These are phyloP conservation scores for Paxillus ammoniavirescens DNA, from an alignment of 768 basidiomycete species.

Conservation along the genomic window DNA sequence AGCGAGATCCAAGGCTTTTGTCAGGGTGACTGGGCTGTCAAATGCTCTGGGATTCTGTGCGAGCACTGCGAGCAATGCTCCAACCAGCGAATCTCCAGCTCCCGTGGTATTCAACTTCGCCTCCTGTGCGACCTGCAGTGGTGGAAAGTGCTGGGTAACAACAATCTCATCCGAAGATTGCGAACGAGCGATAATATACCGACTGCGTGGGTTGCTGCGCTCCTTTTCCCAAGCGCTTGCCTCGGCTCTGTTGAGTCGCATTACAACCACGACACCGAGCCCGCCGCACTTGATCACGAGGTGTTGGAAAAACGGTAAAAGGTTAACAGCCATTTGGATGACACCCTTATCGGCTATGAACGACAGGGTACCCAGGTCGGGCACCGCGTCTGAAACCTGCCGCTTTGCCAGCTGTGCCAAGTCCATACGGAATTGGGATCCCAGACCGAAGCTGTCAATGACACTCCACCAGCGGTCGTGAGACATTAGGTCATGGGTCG, in stretches of 20 bases:
- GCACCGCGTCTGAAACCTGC: conserved; percentile 39
- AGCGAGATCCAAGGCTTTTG: conserved; percentile 47
- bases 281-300: conserved; percentile 85
- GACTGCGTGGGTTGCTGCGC: conserved; percentile 43
- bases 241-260: conserved; percentile 47
- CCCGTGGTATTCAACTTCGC: conserved; percentile 76
- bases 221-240: conserved; percentile 50
- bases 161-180: conserved; percentile 45
- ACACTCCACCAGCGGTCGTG: conserved; percentile 62
- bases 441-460: conserved; percentile 65
- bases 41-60: conserved; percentile 43
- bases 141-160: conserved; percentile 73
- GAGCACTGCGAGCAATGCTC: conserved; percentile 74
- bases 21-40: conserved; percentile 43
- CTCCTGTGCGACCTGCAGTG: conserved; percentile 39
- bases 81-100: conserved; percentile 89
- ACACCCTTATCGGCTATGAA: conserved; percentile 72
- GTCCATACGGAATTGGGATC: conserved; percentile 61
- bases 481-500: conserved; percentile 50
- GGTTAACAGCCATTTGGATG: conserved; percentile 75
- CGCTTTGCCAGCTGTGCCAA: conserved; percentile 58
- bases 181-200: conserved; percentile 53
- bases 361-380: conserved; percentile 44
- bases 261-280: conserved; percentile 60
- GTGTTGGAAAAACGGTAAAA: conserved; percentile 83